phyloP scores from a whole-genome alignment of 2,329 filamentous ascomycete species.

The Hyphodiscus sp. region DNA sequence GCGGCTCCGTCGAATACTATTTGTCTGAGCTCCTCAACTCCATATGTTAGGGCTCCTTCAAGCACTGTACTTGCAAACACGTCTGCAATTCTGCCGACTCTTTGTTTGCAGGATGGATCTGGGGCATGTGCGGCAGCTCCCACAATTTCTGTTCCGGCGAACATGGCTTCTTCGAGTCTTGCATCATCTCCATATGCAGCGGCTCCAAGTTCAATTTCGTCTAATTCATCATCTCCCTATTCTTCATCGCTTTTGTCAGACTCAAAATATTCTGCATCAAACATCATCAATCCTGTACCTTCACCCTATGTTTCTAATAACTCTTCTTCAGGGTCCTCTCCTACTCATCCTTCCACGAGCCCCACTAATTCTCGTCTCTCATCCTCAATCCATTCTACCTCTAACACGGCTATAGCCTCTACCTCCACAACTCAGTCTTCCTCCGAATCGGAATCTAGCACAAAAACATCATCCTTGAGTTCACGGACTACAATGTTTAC shows the following conservation, averaged over 20 bases:
- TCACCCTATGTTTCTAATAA: conserved; percentile 15
- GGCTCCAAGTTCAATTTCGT: neutral
- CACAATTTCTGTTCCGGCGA: neutral
- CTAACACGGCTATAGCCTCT: conserved; percentile 3
- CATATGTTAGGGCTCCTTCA: too few relatives aligned
- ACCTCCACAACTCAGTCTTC: neutral
- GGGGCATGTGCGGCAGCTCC: neutral
- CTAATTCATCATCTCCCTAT: neutral
- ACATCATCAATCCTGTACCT: conserved; percentile 5
- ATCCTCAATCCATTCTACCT: neutral
- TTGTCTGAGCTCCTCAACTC: too few relatives aligned
- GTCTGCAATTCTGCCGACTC: neutral
- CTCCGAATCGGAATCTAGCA: neutral
- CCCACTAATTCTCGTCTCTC: too few relatives aligned
- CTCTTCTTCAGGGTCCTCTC: conserved; percentile 11
- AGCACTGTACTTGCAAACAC: too few relatives aligned
- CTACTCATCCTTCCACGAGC: too few relatives aligned
- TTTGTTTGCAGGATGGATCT: neutral
- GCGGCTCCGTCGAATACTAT: too few relatives aligned
- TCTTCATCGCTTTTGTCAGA: neutral
- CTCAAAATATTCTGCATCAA: conserved; percentile 5
- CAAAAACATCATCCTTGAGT: conserved; percentile 3
- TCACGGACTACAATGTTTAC: conserved; percentile 19
- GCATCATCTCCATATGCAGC: neutral
- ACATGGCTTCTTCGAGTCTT: neutral